Evolutionary conservation across 441 rosid species (phyloP), one percentile per base, ranked within the genome.

Genomic region (Gossypium schwendimanii): DNA sequence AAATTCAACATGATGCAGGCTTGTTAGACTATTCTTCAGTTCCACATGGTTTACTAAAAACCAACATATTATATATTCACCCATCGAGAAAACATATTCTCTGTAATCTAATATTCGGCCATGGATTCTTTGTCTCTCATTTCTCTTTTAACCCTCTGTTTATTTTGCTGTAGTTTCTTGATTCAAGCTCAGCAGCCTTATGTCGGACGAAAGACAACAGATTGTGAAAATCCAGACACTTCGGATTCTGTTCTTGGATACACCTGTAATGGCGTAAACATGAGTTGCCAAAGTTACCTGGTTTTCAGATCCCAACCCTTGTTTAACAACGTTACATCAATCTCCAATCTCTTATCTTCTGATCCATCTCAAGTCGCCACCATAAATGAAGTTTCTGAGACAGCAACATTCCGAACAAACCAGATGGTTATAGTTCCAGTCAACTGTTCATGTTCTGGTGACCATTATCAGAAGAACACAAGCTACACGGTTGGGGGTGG

Each of bases 121-220:
- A 81, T 86, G 89, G 71, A 31, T 69, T 70, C 72, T 28, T 24
- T 54, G 44, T 68, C 54, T 59, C 31, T 4, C 2, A 12, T 78
- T 76, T 73, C 23, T 65, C 41, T 80, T 54, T 28, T 61, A 11
- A 7, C 41, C 14, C 45, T 72, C 72, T 64, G 15, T 44, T 36
- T 70, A 4, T 57, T 70, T 41, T 70, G 73, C 49, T 73, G 63
- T 69, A 44, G 14, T 63, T 64, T 78, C 69, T 73, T 74, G 36
- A 55, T 83, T 73, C 76, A 73, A 12, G 87, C 91, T 9, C 98
- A 93, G 78, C 95, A 93, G 55, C 91, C 87, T 41, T 91, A 93
- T 4, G 86, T 72, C 7, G 95, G 86, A 4, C 45, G 0, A 63
- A 75, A 84, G 10, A 82, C 87, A 6, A 75, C 89, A 21, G 36